Base-by-base conservation (phyloP, 768 basidiomycete genomes). In the Amylocystis lapponica region DNA sequence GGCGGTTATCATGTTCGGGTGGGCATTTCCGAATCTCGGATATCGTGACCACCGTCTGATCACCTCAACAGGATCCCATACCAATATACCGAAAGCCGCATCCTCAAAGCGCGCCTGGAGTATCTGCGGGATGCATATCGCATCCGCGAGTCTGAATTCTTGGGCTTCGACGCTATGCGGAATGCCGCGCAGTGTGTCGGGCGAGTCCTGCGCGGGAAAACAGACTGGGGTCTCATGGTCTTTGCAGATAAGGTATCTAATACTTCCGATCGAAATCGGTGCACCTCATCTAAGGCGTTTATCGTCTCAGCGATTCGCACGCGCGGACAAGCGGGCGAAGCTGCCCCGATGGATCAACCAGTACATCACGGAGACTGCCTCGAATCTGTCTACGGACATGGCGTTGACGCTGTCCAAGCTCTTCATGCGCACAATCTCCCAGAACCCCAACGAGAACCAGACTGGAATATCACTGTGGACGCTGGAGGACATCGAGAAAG, bases 1-100 rank as follows among this genome's bases (percentile, higher is more conserved):
- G 38, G 96, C 96, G 53, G 93, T 98, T 60, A 92, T 99, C 62
- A 97, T 99, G 96, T 98, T 99, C 69, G 96, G 96, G 90, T 92
- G 61, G 42, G 75, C 62, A 63, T 54, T 9, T 57, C 37, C 23
- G 23, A 49, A 6, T 23, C 14, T 42, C 44, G 29, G 8, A 38
- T 30, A 31, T 32, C 13, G 14, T 14, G 36, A 5, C 17, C 13
- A 7, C 26, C 8, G 21, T 29, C 29, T 35, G 38, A 39, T 21
- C 25, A 16, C 33, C 38, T 27, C 9, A 39, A 17, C 56, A 93
- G 91, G 20, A 87, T 95, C 10, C 93, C 92, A 13, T 96, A 95
- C 55, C 93, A 99, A 62, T 99, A 99, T 59, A 99, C 96, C 16
- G 96, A 99, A 64, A 93, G 89, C 55, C 83, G 96, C 36, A 99